Evolutionary conservation across 306 rosid genomes (phyloP), one percentile per base, ranked within the genome.

Genomic region (Prunus fruticosa): DNA sequence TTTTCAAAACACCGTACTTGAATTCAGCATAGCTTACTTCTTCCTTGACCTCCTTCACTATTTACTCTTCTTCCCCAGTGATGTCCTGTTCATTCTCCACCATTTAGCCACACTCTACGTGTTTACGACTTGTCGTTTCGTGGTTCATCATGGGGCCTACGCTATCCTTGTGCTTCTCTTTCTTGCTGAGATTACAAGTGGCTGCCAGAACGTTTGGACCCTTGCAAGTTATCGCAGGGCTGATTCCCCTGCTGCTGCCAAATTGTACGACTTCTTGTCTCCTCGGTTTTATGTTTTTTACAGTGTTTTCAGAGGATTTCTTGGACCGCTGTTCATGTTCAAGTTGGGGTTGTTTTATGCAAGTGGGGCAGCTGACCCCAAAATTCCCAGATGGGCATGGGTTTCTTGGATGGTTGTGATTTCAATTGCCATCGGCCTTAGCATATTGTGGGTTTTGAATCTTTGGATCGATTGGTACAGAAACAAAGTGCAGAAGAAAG

Each of bases 401-500:
- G 20, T 66, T 72, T 88, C 91, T 43, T 85, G 91, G 89, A 83
- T 85, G 84, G 43, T 69, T 73, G 89, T 88, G 49, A 85, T 85
- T 30, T 82, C 58, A 2, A 12, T 22, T 34, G 89, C 86, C 5
- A 74, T 83, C 22, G 68, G 76, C 3, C 69, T 71, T 54, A 85
- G 91, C 63, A 69, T 85, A 1, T 22, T 76, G 52, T 87, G 91
- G 91, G 69, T 85, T 28, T 73, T 53, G 51, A 65, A 57, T 63
- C 81, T 16, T 60, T 87, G 91, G 89, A 54, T 54, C 54, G 46
- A 67, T 19, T 78, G 87, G 87, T 51, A 13, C 47, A 71, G 25
- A 47, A 43, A 70, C 11, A 75, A 3, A 20, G 76, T 20, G 18
- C 25, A 71, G 57, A 78, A 72, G 70, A 84, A 84, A 76, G 75